Evolutionary conservation across 495 filamentous ascomycete species (phyloP).

Genomic region (Glutinoglossum americanum): DNA sequence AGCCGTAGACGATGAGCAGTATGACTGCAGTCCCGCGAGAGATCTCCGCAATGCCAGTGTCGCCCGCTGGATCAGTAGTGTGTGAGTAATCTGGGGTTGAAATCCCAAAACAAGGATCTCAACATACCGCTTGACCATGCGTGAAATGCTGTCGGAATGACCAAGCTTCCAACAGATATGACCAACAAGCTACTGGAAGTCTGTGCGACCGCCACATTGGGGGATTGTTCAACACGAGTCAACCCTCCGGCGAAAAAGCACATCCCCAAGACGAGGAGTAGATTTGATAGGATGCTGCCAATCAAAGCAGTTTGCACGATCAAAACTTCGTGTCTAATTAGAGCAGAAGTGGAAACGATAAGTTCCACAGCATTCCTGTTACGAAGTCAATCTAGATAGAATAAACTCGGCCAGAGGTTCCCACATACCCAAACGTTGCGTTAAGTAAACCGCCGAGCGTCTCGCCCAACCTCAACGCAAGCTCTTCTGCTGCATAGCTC

Average conservation of each 20-base stretch:
- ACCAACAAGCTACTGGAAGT: conserved; percentile 69
- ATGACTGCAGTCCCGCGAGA: conserved; percentile 57
- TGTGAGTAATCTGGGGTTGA: background rate
- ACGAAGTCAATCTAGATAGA: conserved; percentile 4
- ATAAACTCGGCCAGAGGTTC: background rate
- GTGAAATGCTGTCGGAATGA: conserved; percentile 77
- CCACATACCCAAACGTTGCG: conserved; percentile 59
- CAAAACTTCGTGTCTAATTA: conserved; percentile 47
- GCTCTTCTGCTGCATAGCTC: conserved; percentile 21
- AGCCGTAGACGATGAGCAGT: conserved; percentile 52
- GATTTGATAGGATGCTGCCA: conserved; percentile 75
- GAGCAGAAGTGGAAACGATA: conserved; percentile 71
- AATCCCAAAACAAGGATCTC: background rate
- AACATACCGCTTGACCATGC: conserved; percentile 20
- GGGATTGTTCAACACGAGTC: conserved; percentile 59
- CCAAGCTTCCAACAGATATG: conserved; percentile 55
- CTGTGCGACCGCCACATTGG: conserved; percentile 86
- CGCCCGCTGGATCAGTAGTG: conserved; percentile 8
- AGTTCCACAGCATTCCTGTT: conserved; percentile 48
- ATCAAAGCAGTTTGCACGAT: conserved; percentile 89
- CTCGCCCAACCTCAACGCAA: conserved; percentile 37
- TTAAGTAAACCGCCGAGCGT: conserved; percentile 73
- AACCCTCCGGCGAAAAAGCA: conserved; percentile 81
- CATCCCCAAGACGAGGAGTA: conserved; percentile 82
- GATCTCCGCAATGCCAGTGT: conserved; percentile 26